Base-by-base conservation (phyloP, 2,329 filamentous ascomycete species). In the Neonectria punicea region DNA sequence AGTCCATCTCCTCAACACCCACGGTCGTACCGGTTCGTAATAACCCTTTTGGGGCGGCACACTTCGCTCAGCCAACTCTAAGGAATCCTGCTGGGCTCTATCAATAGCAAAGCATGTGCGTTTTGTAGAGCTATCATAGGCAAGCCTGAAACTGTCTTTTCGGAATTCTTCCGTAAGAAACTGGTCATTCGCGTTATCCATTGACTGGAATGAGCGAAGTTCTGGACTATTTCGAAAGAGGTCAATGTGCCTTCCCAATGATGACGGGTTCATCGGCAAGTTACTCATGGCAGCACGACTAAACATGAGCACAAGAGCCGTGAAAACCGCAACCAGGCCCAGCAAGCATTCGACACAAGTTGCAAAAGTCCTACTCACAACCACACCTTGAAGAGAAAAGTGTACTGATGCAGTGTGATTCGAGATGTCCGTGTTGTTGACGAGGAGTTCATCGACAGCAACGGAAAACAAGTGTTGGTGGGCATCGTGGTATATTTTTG, bases 401-500 rank as follows among this genome's bases (percentile, higher is more conserved):
- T 76, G 57, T 1, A 73, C 20, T 0, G 57, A 46, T 0, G 65
- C 75, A 0, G 67, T 72, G 0, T 5, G 16, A 7, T 74, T 70
- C 0, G 54, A 6, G 0, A 63, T 36, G 0, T 34, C 2, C 0
- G 70, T 77, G 0, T 28, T 28, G 16, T 79, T 73, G 0, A 9
- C 53, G 1, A 77, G 50, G 0, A 77, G 22, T 0, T 28, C 8
- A 2, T 47, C 65, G 0, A 76, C 43, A 0, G 79, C 76, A 0
- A 75, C 3, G 0, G 78, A 74, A 46, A 82, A 81, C 0, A 80
- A 6, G 3, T 70, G 65, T n/a, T 74, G 67, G 25, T 80, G 79
- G 0, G 76, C 76, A 0, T 61, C 44, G 0, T 58, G 14, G 13
- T 73, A 80, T 0, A 70, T 54, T 0, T 69, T 8, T 0, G 62